Evolutionary conservation across 192 early-diverging fungal genomes (phyloP), one percentile per base, ranked within the genome.

Genomic region (Umbelopsis ramanniana): DNA sequence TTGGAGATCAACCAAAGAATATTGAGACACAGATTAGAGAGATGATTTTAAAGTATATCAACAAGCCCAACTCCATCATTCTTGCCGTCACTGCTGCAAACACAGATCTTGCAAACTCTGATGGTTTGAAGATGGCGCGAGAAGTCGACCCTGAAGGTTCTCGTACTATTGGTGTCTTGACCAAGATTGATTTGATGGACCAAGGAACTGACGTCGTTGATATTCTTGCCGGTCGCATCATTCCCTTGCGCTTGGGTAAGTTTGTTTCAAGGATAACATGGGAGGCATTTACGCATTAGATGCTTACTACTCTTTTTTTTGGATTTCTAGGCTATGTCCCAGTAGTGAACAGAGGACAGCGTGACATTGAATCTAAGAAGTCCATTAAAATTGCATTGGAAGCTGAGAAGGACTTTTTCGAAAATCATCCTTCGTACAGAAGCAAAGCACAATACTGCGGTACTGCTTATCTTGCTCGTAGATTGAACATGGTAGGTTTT

Each of bases 131-230:
- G 81, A 81, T 99, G 17, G 98, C 98, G 9, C 88, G 98, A 37
- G 96, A 99, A 80, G 94, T 97, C n/a, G 98, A 99, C 73, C 96
- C 97, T 6, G 98, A 99, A 67, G 98, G 87, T n/a, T 84, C 96
- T 29, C 89, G 98, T 63, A 99, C 98, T 7, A 98, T 99, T 78
- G 98, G 98, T 72, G 98, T 99, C 40, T 86, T 99, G 83, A 99
- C 98, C 74, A 99, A 99, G 83, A 88, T 99, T 70, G 98, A 99
- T 82, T 85, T 99, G 70, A 99, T 99, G 98, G 98, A 99, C 84
- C 85, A 89, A 79, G 98, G 98, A 43, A 99, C 98, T 17, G 98
- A 99, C 82, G 97, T 99, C 11, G 95, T 99, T 48, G 98, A 99
- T 76, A 98, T 99, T 79, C 88, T 99, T 76, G 96, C 97, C 11